Conservation (phyloP, 305 asterid species). For the Fraxinus latifolia region DNA sequence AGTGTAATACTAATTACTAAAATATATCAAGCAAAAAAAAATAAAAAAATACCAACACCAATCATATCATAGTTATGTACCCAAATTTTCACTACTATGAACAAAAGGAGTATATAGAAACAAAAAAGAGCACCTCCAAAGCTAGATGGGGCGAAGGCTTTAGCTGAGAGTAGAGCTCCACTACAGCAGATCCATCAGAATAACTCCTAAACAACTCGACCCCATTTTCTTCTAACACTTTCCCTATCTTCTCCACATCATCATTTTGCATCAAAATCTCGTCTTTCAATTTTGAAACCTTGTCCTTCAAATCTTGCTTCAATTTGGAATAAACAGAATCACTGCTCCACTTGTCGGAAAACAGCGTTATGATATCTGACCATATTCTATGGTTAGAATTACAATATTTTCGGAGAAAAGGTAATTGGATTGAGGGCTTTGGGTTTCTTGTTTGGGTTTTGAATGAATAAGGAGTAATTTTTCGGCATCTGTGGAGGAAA, state of each 20-base stretch:
- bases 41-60: neutral
- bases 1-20: neutral
- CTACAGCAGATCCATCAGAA: constrained; percentile 56
- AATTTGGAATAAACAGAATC: constrained; percentile 19
- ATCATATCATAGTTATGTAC: neutral
- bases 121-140: constrained; percentile 49
- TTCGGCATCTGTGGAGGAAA: constrained; percentile 20
- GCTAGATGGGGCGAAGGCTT: constrained; percentile 40
- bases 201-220: constrained; percentile 48
- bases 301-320: constrained; percentile 21
- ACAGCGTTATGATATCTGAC: constrained; percentile 32
- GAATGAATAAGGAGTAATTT: constrained; percentile 15
- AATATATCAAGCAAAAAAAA: neutral
- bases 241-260: constrained; percentile 41
- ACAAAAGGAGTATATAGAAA: neutral
- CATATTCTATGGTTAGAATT: constrained; percentile 21
- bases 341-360: constrained; percentile 31
- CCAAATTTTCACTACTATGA: neutral
- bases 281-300: constrained; percentile 44
- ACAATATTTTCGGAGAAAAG: constrained; percentile 29
- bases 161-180: constrained; percentile 61
- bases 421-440: constrained; percentile 26
- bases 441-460: constrained; percentile 18
- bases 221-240: constrained; percentile 51
- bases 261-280: constrained; percentile 39